phyloP scores from a whole-genome alignment of 306 rosid genomes.

The Adenanthera pavonina region DNA sequence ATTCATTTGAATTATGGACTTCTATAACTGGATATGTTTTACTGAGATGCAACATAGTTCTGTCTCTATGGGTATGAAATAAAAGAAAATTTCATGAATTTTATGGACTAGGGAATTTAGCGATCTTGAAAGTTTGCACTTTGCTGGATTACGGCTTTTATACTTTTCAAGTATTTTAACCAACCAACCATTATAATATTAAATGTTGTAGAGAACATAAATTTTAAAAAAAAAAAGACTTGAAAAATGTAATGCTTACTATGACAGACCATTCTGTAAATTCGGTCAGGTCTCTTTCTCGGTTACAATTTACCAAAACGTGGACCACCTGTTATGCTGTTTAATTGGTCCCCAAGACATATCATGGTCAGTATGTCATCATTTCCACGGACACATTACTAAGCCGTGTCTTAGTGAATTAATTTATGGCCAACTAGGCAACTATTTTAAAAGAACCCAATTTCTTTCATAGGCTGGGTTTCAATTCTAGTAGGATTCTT shows the following conservation, averaged over 20 bases:
- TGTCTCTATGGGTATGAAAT: not conserved
- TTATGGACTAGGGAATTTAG: conserved; percentile 24
- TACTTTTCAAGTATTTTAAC: not conserved
- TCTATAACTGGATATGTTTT: conserved; percentile 2
- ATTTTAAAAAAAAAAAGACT: not conserved
- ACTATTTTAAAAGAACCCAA: conserved; percentile 46
- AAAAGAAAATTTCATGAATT: conserved; percentile 1
- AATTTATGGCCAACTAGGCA: conserved; percentile 58
- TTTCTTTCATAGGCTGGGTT: conserved; percentile 34
- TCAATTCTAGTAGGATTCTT: not conserved
- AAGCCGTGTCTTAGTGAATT: conserved; percentile 54
- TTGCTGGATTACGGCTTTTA: conserved; percentile 12
- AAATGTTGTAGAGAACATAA: conserved; percentile 42
- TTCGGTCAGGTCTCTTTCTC: conserved; percentile 50
- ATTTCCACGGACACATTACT: conserved; percentile 68
- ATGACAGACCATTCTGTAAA: conserved; percentile 44
- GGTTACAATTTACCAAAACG: conserved; percentile 37
- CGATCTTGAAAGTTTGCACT: conserved; percentile 15
- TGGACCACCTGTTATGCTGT: conserved; percentile 64
- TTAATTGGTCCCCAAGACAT: conserved; percentile 78
- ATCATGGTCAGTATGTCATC: conserved; percentile 51
- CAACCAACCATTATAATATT: conserved; percentile 41
- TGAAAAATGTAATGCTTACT: conserved; percentile 37
- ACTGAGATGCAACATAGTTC: not conserved
- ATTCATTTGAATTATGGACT: conserved; percentile 24